phyloP scores from a whole-genome alignment of 371 early-diverging fungal species.

The Syncephalastrum contaminatum region DNA sequence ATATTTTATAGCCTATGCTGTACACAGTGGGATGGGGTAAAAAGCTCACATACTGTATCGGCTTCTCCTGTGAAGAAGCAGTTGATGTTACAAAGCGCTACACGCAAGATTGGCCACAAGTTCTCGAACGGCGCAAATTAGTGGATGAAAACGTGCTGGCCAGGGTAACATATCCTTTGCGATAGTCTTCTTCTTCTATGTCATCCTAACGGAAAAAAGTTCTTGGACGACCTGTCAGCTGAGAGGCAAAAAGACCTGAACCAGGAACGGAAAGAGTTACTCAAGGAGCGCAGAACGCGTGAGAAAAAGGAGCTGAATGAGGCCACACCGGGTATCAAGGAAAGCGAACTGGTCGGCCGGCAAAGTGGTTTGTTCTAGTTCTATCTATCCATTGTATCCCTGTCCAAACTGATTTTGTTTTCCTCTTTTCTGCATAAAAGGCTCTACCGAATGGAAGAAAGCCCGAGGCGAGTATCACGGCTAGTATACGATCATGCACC shows the following conservation, averaged over 20 bases:
- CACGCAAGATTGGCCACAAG: constrained; percentile 40
- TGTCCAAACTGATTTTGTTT: not conserved
- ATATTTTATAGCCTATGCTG: constrained; percentile 43
- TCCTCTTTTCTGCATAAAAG: not conserved
- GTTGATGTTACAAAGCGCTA: constrained; percentile 68
- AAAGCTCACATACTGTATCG: constrained; percentile 60
- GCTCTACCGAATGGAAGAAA: constrained; percentile 14
- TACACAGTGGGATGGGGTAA: constrained; percentile 79
- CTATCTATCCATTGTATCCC: not conserved
- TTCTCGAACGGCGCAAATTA: constrained; percentile 46
- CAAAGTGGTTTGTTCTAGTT: constrained; percentile 36
- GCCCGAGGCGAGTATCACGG: constrained; percentile 10
- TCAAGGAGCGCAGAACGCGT: constrained; percentile 24
- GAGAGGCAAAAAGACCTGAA: constrained; percentile 15
- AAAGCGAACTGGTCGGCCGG: constrained; percentile 49
- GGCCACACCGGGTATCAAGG: constrained; percentile 16
- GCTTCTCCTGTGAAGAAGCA: constrained; percentile 55
- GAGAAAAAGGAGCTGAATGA: constrained; percentile 48
- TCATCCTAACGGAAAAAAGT: constrained; percentile 5
- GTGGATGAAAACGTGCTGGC: constrained; percentile 50
- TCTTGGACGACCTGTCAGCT: constrained; percentile 10
- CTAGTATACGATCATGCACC: too few species aligned
- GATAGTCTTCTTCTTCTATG: not conserved
- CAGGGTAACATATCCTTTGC: constrained; percentile 21
- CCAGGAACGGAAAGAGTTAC: constrained; percentile 1